These are phyloP conservation scores for Podospora sp. DNA, from an alignment of 495 filamentous ascomycete genomes.

Conservation along the genomic window DNA sequence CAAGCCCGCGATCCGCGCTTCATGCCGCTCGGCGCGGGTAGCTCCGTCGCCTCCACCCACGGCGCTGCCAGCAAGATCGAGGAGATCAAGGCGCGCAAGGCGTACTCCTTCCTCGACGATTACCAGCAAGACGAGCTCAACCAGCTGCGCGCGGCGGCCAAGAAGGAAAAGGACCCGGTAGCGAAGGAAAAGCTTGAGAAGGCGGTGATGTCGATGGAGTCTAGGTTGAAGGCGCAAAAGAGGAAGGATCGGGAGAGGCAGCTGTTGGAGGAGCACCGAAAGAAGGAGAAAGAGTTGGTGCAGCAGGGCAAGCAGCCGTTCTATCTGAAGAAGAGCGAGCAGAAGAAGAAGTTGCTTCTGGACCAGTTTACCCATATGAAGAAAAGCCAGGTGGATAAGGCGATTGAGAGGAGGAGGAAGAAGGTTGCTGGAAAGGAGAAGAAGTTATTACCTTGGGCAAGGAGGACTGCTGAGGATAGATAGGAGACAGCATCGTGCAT, in stretches of 20 bases:
- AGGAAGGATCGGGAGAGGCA: constrained; percentile 66
- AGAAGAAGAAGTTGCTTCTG: constrained; percentile 79
- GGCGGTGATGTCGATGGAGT: constrained; percentile 68
- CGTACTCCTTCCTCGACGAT: constrained; percentile 83
- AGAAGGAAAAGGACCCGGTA: constrained; percentile 63
- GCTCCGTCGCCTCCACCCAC: constrained; percentile 34
- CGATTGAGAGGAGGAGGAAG: constrained; percentile 80
- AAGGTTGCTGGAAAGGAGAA: constrained; percentile 80
- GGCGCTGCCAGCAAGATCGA: constrained; percentile 46
- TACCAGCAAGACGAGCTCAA: constrained; percentile 80
- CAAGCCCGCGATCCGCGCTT: constrained; percentile 86
- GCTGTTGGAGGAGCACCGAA: constrained; percentile 71
- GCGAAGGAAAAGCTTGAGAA: constrained; percentile 68
- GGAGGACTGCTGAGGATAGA: constrained; percentile 50
- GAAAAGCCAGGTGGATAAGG: constrained; percentile 75
- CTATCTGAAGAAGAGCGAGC: constrained; percentile 85
- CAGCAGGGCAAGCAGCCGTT: constrained; percentile 90
- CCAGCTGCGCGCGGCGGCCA: constrained; percentile 65
- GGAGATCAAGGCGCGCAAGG: constrained; percentile 58
- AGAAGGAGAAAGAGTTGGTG: constrained; percentile 80
- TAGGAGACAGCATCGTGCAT: neutral
- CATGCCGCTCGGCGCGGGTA: constrained; percentile 50
- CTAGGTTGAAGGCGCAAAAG: constrained; percentile 65
- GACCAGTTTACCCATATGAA: constrained; percentile 80
- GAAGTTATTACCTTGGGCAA: constrained; percentile 71